Percentiles rank a stretch among this genome's conserved stretches.
Evolutionary conservation across 257 asterid genomes (phyloP).

Genomic region (Lavandula angustifolia): DNA sequence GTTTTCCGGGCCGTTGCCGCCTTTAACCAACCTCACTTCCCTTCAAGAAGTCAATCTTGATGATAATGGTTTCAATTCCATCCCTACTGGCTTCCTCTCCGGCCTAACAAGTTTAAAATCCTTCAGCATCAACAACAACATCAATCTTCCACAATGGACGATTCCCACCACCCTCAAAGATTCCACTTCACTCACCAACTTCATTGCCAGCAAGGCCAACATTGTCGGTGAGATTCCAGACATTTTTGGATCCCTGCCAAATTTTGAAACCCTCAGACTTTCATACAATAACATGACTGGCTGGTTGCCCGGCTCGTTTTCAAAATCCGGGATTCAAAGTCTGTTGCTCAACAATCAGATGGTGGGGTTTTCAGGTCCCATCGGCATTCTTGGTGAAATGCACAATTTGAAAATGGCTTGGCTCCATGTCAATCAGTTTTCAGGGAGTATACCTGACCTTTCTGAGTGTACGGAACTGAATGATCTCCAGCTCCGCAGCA

Average conservation of each 20-base stretch:
- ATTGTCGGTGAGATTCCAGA: conserved; percentile 67
- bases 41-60: conserved; percentile 58
- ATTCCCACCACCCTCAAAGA: conserved; percentile 50
- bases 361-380: conserved; percentile 53
- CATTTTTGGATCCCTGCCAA: conserved; percentile 56
- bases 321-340: conserved; percentile 53
- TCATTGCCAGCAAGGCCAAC: conserved; percentile 54
- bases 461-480: conserved; percentile 46
- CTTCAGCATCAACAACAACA: conserved; percentile 57
- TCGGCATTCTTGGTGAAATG: conserved; percentile 61
- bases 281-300: conserved; percentile 74
- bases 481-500: conserved; percentile 68
- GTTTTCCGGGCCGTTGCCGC: conserved; percentile 64
- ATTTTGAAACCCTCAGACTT: conserved; percentile 54
- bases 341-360: conserved; percentile 69
- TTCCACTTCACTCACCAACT: conserved; percentile 46
- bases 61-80: conserved; percentile 54
- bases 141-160: conserved; percentile 59
- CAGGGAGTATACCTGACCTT: conserved; percentile 79
- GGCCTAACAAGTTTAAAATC: conserved; percentile 55
- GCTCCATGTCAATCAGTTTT: conserved; percentile 67
- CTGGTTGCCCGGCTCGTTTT: conserved; percentile 53
- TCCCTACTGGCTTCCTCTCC: conserved; percentile 52
- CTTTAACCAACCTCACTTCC: conserved; percentile 42
- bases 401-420: conserved; percentile 44